Evolutionary conservation across 345 rosid species (phyloP), one percentile per base, ranked within the genome.

Genomic region (Citrus hindsii): DNA sequence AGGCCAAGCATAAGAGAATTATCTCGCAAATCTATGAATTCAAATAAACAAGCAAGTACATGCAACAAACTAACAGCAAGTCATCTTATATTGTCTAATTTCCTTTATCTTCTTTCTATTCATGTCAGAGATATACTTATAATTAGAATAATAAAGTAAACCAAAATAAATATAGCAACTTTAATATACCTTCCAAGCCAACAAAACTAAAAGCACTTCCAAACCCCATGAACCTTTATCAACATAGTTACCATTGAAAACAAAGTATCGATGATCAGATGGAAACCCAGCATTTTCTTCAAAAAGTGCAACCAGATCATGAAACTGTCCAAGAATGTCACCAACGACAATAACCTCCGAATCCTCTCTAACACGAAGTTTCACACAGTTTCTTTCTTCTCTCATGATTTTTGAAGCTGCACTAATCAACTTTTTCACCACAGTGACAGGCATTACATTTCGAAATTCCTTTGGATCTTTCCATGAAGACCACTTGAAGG

Each of bases 131-230:
- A 27, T 6, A 48, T 27, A 70, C 35, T 51, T 8, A 48, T 51
- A 46, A 70, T 28, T 14, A 38, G 14, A 70, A 51, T 35, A 66
- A 66, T 35, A 33, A 51, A 51, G n/a, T 70, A 28, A 18, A 18
- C 74, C 7, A 70, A 48, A 28, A 51, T 51, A 22, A 48, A 51
- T 70, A 51, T 27, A 2, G n/a, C 60, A 28, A 28, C 24, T 25
- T 58, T 37, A 25, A 58, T 51, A 58, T 87, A 87, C 90, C 90
- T 87, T 85, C 88, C 86, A 85, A 40, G 88, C 90, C 86, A 87
- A 77, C 75, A 87, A 83, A 61, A 82, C 78, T 77, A 84, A 76
- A 77, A 87, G 76, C 64, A 84, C 84, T 76, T 87, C 88, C 55
- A 85, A 59, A 76, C 88, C 80, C 83, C 87, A 87, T 13, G 84